Evolutionary conservation across 2,329 filamentous ascomycete genomes (phyloP).

Genomic region (Penicillium capsulatum): DNA sequence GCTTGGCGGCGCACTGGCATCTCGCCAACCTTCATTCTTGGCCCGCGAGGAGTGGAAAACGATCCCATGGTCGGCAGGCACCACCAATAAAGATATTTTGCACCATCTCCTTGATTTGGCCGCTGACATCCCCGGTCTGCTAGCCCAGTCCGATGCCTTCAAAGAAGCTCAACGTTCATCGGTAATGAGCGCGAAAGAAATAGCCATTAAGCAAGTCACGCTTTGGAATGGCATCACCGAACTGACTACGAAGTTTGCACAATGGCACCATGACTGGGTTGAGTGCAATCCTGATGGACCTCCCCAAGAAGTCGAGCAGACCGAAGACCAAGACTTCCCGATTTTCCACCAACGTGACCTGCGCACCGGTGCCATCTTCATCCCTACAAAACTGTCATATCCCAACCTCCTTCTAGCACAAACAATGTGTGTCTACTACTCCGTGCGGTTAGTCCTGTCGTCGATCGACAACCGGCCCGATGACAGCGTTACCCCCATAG

Average conservation of each 20-base stretch:
- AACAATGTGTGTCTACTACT: conserved; percentile 36
- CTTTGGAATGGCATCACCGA: conserved; percentile 36
- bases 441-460: conserved; percentile 33
- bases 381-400: conserved; percentile 31
- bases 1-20: conserved; percentile 31
- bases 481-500: conserved; percentile 26
- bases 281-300: conserved; percentile 31
- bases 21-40: conserved; percentile 34
- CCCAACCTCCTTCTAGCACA: conserved; percentile 36
- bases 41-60: conserved; percentile 38
- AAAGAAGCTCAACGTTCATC: conserved; percentile 20
- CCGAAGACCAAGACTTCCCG: conserved; percentile 28
- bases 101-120: conserved; percentile 37
- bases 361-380: conserved; percentile 30
- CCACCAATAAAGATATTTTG: conserved; percentile 35
- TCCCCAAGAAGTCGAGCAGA: conserved; percentile 25
- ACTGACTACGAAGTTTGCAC: conserved; percentile 27
- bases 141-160: conserved; percentile 32
- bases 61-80: conserved; percentile 37
- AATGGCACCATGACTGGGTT: conserved; percentile 33
- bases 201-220: conserved; percentile 29
- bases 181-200: conserved; percentile 29
- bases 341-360: conserved; percentile 33
- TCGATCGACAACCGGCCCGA: conserved; percentile 30
- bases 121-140: conserved; percentile 31